These are phyloP conservation scores for Triangularia setosa DNA, from an alignment of 2,329 filamentous ascomycete species.

Conservation along the genomic window DNA sequence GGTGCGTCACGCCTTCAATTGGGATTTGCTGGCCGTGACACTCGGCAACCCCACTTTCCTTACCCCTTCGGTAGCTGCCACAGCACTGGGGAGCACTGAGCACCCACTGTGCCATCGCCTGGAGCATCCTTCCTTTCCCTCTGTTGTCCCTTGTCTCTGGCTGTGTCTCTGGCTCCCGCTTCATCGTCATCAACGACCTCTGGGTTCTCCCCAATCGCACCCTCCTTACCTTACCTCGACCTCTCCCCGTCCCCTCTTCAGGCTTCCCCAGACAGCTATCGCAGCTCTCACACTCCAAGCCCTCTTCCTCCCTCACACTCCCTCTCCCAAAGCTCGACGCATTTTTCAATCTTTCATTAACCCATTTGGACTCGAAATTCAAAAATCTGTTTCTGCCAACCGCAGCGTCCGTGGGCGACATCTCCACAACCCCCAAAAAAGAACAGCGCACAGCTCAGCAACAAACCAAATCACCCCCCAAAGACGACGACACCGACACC, in stretches of 20 bases:
- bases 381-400: conserved; percentile 8
- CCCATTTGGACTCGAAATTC: conserved; percentile 25
- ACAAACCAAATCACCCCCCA: not conserved
- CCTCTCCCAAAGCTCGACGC: conserved; percentile 16
- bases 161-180: conserved; percentile 12
- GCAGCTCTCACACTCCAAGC: conserved; percentile 17
- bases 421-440: conserved; percentile 19
- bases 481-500: not conserved
- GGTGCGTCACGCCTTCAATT: conserved; percentile 10
- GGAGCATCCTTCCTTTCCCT: conserved; percentile 18
- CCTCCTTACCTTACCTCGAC: conserved; percentile 19
- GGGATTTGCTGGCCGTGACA: conserved; percentile 7
- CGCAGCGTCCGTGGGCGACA: conserved; percentile 23
- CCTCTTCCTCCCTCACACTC: conserved; percentile 23
- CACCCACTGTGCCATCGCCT: conserved; percentile 13
- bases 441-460: conserved; percentile 7
- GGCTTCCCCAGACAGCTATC: conserved; percentile 13
- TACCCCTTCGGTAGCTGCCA: conserved; percentile 11
- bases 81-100: no score
- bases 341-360: conserved; percentile 29
- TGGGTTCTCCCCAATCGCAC: conserved; percentile 22
- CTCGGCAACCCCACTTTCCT: conserved; percentile 15
- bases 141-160: conserved; percentile 5
- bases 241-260: conserved; percentile 14
- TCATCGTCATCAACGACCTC: conserved; percentile 26